Evolutionary conservation across 805 yeast species (phyloP).

Genomic region (Barnettozyma pratensis): DNA sequence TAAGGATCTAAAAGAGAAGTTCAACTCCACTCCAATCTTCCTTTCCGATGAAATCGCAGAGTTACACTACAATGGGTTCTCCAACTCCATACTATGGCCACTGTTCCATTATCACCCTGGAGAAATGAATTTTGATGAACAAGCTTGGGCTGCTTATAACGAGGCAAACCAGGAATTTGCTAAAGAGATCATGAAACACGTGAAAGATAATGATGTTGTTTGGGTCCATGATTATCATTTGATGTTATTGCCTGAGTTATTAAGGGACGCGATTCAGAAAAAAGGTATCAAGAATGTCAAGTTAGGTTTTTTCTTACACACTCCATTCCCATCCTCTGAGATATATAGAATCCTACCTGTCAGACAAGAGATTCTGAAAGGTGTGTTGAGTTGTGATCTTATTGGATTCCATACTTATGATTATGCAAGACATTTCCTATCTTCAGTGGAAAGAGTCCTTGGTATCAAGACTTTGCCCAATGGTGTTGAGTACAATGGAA

Average conservation of each 20-base stretch:
- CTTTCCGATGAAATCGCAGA: slow-evolving; percentile 88
- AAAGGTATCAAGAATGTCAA: slow-evolving; percentile 50
- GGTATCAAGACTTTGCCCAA: slow-evolving; percentile 83
- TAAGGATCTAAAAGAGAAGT: slow-evolving; percentile 64
- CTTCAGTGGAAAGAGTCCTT: slow-evolving; percentile 81
- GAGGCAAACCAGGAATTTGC: slow-evolving; percentile 89
- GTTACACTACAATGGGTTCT: slow-evolving; percentile 92
- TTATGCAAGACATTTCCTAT: slow-evolving; percentile 91
- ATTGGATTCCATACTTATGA: slow-evolving; percentile 99
- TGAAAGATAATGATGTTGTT: slow-evolving; percentile 78
- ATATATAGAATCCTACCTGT: slow-evolving; percentile 95
- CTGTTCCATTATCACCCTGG: slow-evolving; percentile 98
- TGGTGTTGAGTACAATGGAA: slow-evolving; percentile 73
- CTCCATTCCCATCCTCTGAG: slow-evolving; percentile 97
- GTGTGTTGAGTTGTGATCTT: slow-evolving; percentile 89
- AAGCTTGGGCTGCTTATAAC: slow-evolving; percentile 96
- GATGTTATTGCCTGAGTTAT: slow-evolving; percentile 89
- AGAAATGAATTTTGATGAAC: slow-evolving; percentile 96
- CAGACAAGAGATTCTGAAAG: slow-evolving; percentile 83
- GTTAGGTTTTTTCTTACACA: slow-evolving; percentile 91
- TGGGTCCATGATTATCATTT: slow-evolving; percentile 99
- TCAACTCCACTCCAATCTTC: slow-evolving; percentile 88
- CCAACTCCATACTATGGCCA: slow-evolving; percentile 96
- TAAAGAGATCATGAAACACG: slow-evolving; percentile 58
- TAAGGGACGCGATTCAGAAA: slow-evolving; percentile 54